phyloP scores from a whole-genome alignment of 2,329 filamentous ascomycete species.

The Trichophyton simii region DNA sequence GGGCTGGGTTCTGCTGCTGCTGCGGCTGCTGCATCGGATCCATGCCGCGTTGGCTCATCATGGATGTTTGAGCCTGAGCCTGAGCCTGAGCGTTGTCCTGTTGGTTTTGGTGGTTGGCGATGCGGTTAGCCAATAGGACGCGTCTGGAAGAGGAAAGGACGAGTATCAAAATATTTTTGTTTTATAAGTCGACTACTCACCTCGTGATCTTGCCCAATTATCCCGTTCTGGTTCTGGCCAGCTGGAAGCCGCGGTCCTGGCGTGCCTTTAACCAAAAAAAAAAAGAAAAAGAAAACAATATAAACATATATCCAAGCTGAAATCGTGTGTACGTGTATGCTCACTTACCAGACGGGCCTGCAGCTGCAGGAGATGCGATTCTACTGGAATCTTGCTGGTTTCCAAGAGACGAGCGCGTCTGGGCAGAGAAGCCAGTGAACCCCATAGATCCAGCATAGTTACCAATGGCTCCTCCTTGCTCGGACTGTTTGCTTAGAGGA shows the following conservation, averaged over 20 bases:
- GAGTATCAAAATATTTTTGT: background rate
- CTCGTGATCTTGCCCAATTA: conserved; percentile 33
- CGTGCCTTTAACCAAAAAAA: conserved; percentile 18
- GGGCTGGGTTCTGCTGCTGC: conserved; percentile 13
- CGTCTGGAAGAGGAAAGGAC: background rate
- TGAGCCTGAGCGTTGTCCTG: conserved; percentile 6
- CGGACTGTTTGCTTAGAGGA: conserved; percentile 41
- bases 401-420: conserved; percentile 22
- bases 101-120: background rate
- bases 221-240: conserved; percentile 31
- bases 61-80: conserved; percentile 11
- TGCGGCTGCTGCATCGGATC: conserved; percentile 19
- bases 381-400: conserved; percentile 23
- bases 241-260: conserved; percentile 32
- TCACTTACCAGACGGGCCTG: conserved; percentile 19
- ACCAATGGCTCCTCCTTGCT: conserved; percentile 36
- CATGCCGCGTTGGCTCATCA: conserved; percentile 18
- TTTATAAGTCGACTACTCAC: conserved; percentile 12
- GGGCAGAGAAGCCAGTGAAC: conserved; percentile 28
- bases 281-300: background rate
- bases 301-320: background rate
- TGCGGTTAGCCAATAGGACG: background rate
- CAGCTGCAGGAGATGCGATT: conserved; percentile 25
- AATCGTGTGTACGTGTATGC: background rate
- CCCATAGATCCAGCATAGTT: conserved; percentile 29